Conservation (phyloP, 2,329 filamentous ascomycete species). For the Sclerotinia minor region DNA sequence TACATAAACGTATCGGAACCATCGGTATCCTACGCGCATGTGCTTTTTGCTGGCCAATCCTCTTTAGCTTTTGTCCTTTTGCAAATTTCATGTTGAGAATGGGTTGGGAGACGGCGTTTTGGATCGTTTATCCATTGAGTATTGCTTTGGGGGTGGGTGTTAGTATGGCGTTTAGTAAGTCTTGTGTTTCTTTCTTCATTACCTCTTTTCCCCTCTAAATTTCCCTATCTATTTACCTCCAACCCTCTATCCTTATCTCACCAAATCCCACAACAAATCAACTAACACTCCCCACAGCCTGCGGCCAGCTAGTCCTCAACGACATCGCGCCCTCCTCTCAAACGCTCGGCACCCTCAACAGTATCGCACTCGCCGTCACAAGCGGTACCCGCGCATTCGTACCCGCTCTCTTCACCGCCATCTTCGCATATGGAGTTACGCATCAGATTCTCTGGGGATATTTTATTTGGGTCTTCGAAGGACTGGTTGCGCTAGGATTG, state of each 20-base stretch:
- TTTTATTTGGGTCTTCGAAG: conserved; percentile 62
- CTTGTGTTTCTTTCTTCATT: conserved; percentile 53
- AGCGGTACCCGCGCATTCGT: conserved; percentile 65
- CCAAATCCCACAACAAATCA: background rate
- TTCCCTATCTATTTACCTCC: background rate
- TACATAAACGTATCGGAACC: conserved; percentile 68
- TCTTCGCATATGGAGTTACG: conserved; percentile 68
- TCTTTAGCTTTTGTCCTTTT: conserved; percentile 57
- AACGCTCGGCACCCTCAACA: conserved; percentile 71
- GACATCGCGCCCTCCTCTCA: conserved; percentile 66
- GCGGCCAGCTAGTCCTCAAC: conserved; percentile 71
- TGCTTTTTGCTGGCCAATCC: conserved; percentile 61
- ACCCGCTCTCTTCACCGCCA: conserved; percentile 63
- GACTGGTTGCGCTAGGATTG: conserved; percentile 42
- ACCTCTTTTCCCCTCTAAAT: background rate
- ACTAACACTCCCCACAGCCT: conserved; percentile 59
- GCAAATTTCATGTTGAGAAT: conserved; percentile 57
- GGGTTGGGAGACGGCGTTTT: conserved; percentile 43
- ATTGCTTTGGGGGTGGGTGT: conserved; percentile 59
- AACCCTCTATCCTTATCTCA: too few species aligned
- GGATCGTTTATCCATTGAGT: conserved; percentile 37
- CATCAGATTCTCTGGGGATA: conserved; percentile 64
- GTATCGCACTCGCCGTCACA: conserved; percentile 60
- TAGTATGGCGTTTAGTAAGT: conserved; percentile 52
- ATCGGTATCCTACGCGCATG: conserved; percentile 63